Evolutionary conservation across 2,329 filamentous ascomycete genomes (phyloP).

Genomic region (Aspergillus niger): DNA sequence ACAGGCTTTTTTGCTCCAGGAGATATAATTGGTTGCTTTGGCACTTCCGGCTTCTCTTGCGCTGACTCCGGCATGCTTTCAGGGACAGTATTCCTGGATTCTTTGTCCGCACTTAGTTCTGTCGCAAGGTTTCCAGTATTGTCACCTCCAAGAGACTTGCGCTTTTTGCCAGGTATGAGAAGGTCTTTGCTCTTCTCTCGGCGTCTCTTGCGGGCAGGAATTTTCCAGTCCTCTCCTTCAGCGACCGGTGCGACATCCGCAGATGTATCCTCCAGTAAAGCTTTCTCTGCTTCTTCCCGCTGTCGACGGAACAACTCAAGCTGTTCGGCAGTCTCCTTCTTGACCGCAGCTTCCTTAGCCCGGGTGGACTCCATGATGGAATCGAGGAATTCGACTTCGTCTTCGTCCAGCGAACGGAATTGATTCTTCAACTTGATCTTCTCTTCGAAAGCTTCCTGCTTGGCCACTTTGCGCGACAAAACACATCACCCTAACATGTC

Average conservation of each 20-base stretch:
- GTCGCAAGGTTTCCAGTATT: conserved; percentile 9
- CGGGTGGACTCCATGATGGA: conserved; percentile 60
- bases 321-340: conserved; percentile 60
- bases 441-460: conserved; percentile 56
- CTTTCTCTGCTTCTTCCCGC: conserved; percentile 61
- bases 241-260: conserved; percentile 33
- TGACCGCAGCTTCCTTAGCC: conserved; percentile 58
- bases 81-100: not conserved
- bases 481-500: conserved; percentile 44
- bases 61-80: not conserved
- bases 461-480: conserved; percentile 40
- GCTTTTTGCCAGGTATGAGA: conserved; percentile 44
- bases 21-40: not conserved
- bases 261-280: conserved; percentile 42
- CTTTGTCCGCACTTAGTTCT: conserved; percentile 15
- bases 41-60: not conserved
- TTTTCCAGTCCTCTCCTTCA: conserved; percentile 52
- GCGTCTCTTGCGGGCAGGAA: conserved; percentile 55
- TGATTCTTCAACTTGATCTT: conserved; percentile 53
- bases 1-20: not conserved
- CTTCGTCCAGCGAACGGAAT: conserved; percentile 54
- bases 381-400: conserved; percentile 56
- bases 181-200: conserved; percentile 49
- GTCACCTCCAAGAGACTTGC: conserved; percentile 40
- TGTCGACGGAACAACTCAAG: conserved; percentile 61